Percentiles rank a stretch among this genome's conserved stretches.
phyloP scores from a whole-genome alignment of 2,329 filamentous ascomycete genomes.

The Periconia digitata region DNA sequence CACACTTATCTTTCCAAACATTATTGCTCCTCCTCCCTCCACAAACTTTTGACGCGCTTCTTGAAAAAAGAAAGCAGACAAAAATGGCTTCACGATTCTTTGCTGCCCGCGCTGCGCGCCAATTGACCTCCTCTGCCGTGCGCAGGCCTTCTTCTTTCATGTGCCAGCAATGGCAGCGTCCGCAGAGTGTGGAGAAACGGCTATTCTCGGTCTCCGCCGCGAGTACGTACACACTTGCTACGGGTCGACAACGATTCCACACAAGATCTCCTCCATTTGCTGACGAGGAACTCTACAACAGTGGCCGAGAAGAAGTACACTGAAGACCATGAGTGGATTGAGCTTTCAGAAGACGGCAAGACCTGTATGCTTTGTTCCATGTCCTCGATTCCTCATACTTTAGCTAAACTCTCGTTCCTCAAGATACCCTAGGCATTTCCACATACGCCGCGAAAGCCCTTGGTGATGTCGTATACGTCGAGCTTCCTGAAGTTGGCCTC shows the following conservation, averaged over 20 bases:
- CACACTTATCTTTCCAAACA: not conserved
- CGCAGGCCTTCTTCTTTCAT: slow-evolving; percentile 25
- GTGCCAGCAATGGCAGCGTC: slow-evolving; percentile 29
- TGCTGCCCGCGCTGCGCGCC: slow-evolving; percentile 36
- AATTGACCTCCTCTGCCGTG: slow-evolving; percentile 32
- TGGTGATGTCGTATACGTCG: slow-evolving; percentile 95
- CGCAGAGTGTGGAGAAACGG: slow-evolving; percentile 25
- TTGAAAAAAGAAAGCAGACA: not conserved
- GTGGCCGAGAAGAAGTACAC: slow-evolving; percentile 81
- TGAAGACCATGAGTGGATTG: slow-evolving; percentile 97
- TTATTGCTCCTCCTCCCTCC: slow-evolving; percentile 4
- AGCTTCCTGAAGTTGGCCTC: slow-evolving; percentile 75
- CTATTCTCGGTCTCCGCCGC: slow-evolving; percentile 43
- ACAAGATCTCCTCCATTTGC: no score
- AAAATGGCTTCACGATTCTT: slow-evolving; percentile 41
- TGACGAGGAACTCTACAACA: slow-evolving; percentile 34
- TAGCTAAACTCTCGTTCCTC: not conserved
- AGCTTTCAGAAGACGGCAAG: slow-evolving; percentile 79
- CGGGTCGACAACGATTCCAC: no score
- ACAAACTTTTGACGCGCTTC: not conserved
- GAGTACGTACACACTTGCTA: slow-evolving; percentile 21
- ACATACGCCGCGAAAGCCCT: slow-evolving; percentile 88
- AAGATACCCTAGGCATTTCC: slow-evolving; percentile 78
- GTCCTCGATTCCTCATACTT: no score
- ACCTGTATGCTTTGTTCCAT: slow-evolving; percentile 64